A percentile compares a stretch with the other conserved stretches of the same genome.
Evolutionary conservation across 2,329 filamentous ascomycete species (phyloP).

Genomic region (Xylariaceae sp.): DNA sequence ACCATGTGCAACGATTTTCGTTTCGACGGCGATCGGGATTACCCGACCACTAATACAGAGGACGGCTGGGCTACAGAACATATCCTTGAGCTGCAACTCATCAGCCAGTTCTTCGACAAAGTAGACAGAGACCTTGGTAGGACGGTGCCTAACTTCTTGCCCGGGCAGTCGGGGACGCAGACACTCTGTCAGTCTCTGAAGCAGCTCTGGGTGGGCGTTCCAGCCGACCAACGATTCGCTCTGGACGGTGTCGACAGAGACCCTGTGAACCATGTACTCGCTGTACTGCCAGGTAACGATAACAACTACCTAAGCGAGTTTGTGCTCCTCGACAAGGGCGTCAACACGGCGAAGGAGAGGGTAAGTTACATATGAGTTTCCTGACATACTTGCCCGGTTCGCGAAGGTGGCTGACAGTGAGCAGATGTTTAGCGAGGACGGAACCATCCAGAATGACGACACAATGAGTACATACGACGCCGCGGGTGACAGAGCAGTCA

Average conservation of each 20-base stretch:
- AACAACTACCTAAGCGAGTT: slow-evolving; percentile 1
- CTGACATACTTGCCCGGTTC: neutral
- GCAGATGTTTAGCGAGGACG: neutral
- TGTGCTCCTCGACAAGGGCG: neutral
- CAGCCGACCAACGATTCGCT: neutral
- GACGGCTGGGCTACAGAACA: slow-evolving; percentile 5
- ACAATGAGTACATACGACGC: neutral
- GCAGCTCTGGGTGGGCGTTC: neutral
- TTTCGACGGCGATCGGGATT: neutral
- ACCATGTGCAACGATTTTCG: neutral
- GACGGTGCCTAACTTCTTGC: neutral
- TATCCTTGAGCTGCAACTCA: slow-evolving; percentile 3
- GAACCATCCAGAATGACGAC: slow-evolving; percentile 1
- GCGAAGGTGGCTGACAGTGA: neutral
- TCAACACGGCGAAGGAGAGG: slow-evolving; percentile 8
- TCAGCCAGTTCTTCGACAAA: neutral
- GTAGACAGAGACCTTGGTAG: neutral
- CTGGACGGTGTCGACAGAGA: neutral
- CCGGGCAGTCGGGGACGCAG: neutral
- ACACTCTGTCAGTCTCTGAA: slow-evolving; percentile 3
- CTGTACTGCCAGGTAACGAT: neutral
- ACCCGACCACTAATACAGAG: neutral
- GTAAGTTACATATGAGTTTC: neutral
- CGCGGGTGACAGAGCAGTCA: neutral
- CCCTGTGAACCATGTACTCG: neutral